phyloP scores from a whole-genome alignment of 805 yeast species.

The Candida boleticola region DNA sequence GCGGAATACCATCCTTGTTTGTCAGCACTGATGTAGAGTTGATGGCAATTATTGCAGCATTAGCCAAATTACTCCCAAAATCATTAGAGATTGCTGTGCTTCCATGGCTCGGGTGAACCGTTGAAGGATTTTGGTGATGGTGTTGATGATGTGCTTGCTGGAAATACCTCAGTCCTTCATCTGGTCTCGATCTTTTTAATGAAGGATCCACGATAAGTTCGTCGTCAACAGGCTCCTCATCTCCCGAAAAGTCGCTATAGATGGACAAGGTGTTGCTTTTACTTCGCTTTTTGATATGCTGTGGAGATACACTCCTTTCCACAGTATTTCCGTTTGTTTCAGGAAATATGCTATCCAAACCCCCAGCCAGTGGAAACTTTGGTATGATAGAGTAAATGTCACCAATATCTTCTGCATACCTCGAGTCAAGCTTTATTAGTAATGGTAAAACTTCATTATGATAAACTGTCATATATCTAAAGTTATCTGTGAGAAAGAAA shows the following conservation, averaged over 20 bases:
- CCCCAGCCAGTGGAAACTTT: slow-evolving; percentile 15
- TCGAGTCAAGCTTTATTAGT: slow-evolving; percentile 24
- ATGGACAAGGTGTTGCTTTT: neutral
- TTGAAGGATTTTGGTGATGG: neutral
- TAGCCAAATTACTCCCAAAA: slow-evolving; percentile 25
- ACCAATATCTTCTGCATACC: slow-evolving; percentile 25
- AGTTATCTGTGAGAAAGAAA: slow-evolving; percentile 33
- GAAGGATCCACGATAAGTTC: slow-evolving; percentile 31
- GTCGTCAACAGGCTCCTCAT: slow-evolving; percentile 7
- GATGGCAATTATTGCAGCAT: slow-evolving; percentile 33
- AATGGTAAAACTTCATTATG: slow-evolving; percentile 36
- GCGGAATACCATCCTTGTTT: slow-evolving; percentile 21
- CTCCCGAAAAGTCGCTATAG: slow-evolving; percentile 1
- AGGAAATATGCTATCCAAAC: neutral
- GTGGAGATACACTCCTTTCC: too few species aligned
- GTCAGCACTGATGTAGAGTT: slow-evolving; percentile 26
- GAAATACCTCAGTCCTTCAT: too few species aligned
- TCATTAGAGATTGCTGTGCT: slow-evolving; percentile 11
- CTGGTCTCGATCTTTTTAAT: slow-evolving; percentile 19
- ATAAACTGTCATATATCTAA: slow-evolving; percentile 34
- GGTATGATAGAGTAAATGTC: slow-evolving; percentile 31
- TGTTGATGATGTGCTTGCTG: neutral
- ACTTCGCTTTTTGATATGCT: slow-evolving; percentile 13
- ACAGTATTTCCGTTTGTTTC: slow-evolving; percentile 17
- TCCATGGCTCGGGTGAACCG: neutral